Percentiles rank a stretch among this genome's conserved stretches.
Conservation (phyloP, 768 basidiomycete species). For the Xanthoconium purpureum region DNA sequence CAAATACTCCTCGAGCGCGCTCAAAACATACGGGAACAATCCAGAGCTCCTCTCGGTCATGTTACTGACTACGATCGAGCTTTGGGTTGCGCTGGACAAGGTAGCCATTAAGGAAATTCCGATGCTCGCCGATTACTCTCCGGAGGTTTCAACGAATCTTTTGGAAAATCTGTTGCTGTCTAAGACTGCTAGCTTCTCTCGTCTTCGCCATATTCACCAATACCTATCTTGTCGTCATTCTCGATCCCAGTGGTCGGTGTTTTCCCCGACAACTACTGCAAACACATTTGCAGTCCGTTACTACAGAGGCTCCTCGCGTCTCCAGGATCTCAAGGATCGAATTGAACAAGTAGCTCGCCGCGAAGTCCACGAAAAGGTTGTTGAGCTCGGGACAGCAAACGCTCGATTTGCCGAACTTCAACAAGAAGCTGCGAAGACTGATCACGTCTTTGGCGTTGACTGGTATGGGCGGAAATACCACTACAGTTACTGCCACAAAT, state of each 20-base stretch:
- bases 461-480: not conserved
- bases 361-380: conserved; percentile 16
- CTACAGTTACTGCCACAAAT: conserved; percentile 27
- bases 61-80: not conserved
- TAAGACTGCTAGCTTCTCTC: conserved; percentile 25
- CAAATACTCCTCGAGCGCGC: conserved; percentile 29
- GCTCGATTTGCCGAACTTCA: conserved; percentile 18
- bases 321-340: conserved; percentile 22
- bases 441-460: conserved; percentile 4
- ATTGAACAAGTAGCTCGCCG: conserved; percentile 32
- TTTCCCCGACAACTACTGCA: conserved; percentile 17
- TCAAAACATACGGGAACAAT: conserved; percentile 17
- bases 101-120: not conserved
- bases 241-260: conserved; percentile 30
- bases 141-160: conserved; percentile 29
- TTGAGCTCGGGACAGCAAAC: conserved; percentile 7
- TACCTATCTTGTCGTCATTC: conserved; percentile 36
- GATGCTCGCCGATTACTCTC: conserved; percentile 25
- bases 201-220: conserved; percentile 23
- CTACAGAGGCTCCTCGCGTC: conserved; percentile 11
- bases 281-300: conserved; percentile 29
- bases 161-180: conserved; percentile 30
- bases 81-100: not conserved
- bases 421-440: not conserved
- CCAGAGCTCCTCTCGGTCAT: not conserved